phyloP scores from a whole-genome alignment of 2,329 filamentous ascomycete genomes.

The Purpureocillium takamizusanense region DNA sequence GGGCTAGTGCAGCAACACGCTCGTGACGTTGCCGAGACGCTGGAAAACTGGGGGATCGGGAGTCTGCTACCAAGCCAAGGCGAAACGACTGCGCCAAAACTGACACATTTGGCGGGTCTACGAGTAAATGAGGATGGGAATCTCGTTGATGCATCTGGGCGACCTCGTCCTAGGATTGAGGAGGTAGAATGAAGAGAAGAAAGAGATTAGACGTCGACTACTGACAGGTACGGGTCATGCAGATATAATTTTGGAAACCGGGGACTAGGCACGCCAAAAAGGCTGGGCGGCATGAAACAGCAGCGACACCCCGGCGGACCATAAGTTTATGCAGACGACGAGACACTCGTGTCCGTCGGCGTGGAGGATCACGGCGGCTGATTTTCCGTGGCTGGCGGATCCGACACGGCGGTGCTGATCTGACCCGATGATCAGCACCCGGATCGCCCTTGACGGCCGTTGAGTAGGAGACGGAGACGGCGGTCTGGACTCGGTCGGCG shows the following conservation, averaged over 20 bases:
- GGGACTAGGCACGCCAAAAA: background rate
- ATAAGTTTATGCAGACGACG: no score
- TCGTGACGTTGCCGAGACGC: slow-evolving; percentile 54
- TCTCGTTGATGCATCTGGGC: slow-evolving; percentile 14
- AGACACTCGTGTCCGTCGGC: no score
- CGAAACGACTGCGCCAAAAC: slow-evolving; percentile 11
- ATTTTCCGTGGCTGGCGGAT: background rate
- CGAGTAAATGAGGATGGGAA: slow-evolving; percentile 21
- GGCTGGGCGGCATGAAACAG: slow-evolving; percentile 1
- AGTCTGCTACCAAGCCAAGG: slow-evolving; percentile 31
- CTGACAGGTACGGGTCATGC: no score
- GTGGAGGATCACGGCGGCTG: background rate
- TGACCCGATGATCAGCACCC: background rate
- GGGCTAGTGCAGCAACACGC: slow-evolving; percentile 61
- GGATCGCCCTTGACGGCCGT: background rate
- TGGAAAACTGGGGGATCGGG: slow-evolving; percentile 53
- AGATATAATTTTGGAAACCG: no score
- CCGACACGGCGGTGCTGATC: background rate
- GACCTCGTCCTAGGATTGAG: slow-evolving; percentile 40
- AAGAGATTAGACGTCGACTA: background rate
- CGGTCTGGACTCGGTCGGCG: background rate
- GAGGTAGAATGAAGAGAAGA: slow-evolving; percentile 44
- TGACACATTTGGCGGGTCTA: slow-evolving; percentile 28
- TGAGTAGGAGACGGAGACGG: background rate
- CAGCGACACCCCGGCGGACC: background rate